Conservation (phyloP, 2,329 filamentous ascomycete species). For the Cladosporium cucumerinum region DNA sequence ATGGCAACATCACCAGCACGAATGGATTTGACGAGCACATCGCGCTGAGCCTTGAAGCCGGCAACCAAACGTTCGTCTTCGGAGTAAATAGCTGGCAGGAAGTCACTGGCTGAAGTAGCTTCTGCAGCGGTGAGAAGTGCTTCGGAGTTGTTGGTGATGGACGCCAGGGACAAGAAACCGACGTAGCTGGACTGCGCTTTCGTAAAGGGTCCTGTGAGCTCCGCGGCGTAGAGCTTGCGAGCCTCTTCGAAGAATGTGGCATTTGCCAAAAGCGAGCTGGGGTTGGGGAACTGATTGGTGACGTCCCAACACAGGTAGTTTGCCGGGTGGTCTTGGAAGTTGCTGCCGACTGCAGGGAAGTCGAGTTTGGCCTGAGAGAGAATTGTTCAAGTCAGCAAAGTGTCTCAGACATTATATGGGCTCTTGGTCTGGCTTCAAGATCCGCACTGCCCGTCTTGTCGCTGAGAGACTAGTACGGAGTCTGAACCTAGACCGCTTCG, state of each 20-base stretch:
- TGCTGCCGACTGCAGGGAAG: conserved; percentile 59
- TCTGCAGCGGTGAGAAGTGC: conserved; percentile 23
- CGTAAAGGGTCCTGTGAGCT: conserved; percentile 33
- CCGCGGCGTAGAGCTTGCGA: conserved; percentile 22
- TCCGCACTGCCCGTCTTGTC: too few relatives aligned
- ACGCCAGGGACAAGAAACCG: conserved; percentile 43
- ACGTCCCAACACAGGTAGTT: conserved; percentile 13
- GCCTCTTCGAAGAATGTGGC: conserved; percentile 14
- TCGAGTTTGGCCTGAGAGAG: conserved; percentile 46
- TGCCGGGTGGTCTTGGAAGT: conserved; percentile 55
- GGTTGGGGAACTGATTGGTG: conserved; percentile 17
- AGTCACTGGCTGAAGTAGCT: neutral
- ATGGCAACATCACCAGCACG: conserved; percentile 41
- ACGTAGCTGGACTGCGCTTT: conserved; percentile 34
- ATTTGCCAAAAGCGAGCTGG: conserved; percentile 16
- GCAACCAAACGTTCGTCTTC: conserved; percentile 26
- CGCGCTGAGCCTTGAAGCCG: conserved; percentile 38
- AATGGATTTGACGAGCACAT: conserved; percentile 35
- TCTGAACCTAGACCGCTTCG: too few relatives aligned
- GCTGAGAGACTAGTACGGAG: too few relatives aligned
- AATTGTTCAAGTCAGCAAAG: too few relatives aligned
- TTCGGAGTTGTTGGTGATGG: conserved; percentile 31
- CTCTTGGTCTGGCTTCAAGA: too few relatives aligned
- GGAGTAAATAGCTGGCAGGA: neutral
- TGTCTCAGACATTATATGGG: too few relatives aligned